A percentile compares a stretch with the other conserved stretches of the same genome.
phyloP scores from a whole-genome alignment of 257 asterid genomes.

The Cruciata laevipes region DNA sequence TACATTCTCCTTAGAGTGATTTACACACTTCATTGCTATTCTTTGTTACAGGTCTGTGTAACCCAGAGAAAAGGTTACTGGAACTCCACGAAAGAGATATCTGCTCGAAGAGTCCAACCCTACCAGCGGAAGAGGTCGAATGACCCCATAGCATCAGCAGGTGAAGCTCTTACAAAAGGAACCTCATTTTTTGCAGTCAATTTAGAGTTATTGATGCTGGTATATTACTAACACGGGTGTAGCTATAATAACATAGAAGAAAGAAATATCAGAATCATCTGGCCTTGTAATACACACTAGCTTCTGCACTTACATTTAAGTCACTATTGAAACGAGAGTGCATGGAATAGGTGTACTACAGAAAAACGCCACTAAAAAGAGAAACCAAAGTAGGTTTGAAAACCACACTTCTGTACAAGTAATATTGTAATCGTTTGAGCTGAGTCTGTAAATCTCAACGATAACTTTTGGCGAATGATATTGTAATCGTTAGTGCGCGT shows the following conservation, averaged over 20 bases:
- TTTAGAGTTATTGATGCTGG: neutral
- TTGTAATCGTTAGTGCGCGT: no score
- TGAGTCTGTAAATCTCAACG: no score
- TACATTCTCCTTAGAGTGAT: neutral
- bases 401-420: neutral
- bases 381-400: neutral
- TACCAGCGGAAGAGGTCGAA: slow-evolving; percentile 58
- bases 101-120: slow-evolving; percentile 79
- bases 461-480: no score
- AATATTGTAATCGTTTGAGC: no score
- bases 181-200: slow-evolving; percentile 2
- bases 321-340: neutral
- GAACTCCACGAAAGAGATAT: slow-evolving; percentile 67
- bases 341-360: neutral
- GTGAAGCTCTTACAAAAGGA: slow-evolving; percentile 1
- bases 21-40: neutral
- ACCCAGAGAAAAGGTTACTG: slow-evolving; percentile 86
- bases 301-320: neutral
- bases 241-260: neutral
- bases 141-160: slow-evolving; percentile 3
- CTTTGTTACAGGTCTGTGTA: slow-evolving; percentile 60
- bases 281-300: neutral
- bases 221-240: neutral
- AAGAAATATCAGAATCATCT: neutral
- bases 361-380: neutral